Percentiles rank a stretch among this genome's conserved stretches.
These are phyloP conservation scores for Globisporangium acanthophoron DNA, from an alignment of 352 stramenopile species.

Conservation along the genomic window DNA sequence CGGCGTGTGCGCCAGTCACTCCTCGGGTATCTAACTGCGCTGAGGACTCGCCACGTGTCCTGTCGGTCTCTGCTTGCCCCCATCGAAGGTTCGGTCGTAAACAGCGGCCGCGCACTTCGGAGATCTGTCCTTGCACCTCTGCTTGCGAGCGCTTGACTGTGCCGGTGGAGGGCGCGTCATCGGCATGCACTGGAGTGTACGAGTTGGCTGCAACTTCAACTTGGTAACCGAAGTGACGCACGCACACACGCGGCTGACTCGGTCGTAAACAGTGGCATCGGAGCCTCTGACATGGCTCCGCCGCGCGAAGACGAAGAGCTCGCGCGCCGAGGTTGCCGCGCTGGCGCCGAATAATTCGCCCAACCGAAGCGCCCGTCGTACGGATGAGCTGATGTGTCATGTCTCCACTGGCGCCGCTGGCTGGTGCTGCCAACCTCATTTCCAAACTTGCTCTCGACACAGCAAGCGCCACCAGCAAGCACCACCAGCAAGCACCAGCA, in stretches of 20 bases:
- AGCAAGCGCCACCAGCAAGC: not conserved
- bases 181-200: not conserved
- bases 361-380: not conserved
- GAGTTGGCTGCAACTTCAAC: not conserved
- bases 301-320: not conserved
- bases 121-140: not conserved
- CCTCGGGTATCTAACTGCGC: no score
- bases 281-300: not conserved
- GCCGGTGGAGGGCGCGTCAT: not conserved
- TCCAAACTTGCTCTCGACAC: not conserved
- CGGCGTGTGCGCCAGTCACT: not conserved
- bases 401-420: no score
- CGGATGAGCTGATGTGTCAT: not conserved
- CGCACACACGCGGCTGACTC: not conserved
- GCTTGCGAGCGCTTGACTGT: not conserved
- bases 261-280: conserved; percentile 1
- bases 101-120: not conserved
- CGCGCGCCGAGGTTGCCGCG: no score
- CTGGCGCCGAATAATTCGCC: not conserved
- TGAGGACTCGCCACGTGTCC: not conserved
- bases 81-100: not conserved
- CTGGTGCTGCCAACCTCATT: not conserved
- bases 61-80: no score
- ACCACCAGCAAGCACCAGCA: not conserved
- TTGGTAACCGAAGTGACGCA: not conserved